Evolutionary conservation across 2,329 filamentous ascomycete species (phyloP).

Genomic region (Diaporthe sp.): DNA sequence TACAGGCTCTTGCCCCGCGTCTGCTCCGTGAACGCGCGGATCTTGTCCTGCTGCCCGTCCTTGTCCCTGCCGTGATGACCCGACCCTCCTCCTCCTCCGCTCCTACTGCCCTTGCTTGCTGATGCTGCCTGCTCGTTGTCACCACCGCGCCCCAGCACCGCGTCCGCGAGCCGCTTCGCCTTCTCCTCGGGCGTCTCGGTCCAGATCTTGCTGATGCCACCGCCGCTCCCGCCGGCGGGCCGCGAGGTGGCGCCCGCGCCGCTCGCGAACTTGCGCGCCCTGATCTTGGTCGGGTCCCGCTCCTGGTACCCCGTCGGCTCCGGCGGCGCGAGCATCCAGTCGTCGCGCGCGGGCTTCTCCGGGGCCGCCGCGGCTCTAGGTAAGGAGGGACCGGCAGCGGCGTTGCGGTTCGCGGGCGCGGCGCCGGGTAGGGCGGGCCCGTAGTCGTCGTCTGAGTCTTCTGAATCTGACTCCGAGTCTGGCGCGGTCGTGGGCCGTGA

Average conservation of each 20-base stretch:
- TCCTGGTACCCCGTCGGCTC: conserved; percentile 66
- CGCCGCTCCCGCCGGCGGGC: conserved; percentile 52
- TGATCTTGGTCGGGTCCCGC: conserved; percentile 86
- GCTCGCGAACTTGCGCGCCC: conserved; percentile 85
- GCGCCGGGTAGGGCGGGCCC: conserved; percentile 70
- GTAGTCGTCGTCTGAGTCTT: conserved; percentile 65
- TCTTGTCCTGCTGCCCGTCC: conserved; percentile 68
- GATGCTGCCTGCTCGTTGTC: conserved; percentile 31
- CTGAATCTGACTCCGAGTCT: conserved; percentile 43
- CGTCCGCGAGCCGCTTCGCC: conserved; percentile 81
- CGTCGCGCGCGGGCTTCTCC: conserved; percentile 71
- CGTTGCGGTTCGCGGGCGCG: conserved; percentile 51
- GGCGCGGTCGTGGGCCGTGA: conserved; percentile 50
- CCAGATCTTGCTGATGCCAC: conserved; percentile 79
- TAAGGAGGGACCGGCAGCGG: conserved; percentile 60
- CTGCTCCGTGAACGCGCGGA: conserved; percentile 65
- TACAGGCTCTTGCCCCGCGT: conserved; percentile 70
- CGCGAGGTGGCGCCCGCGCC: conserved; percentile 49
- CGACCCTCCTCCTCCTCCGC: conserved; percentile 59
- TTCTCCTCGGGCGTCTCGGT: conserved; percentile 94
- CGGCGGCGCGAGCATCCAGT: conserved; percentile 86
- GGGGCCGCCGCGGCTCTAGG: conserved; percentile 48
- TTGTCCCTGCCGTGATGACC: conserved; percentile 44
- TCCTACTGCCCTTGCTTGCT: conserved; percentile 58
- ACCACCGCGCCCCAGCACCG: conserved; percentile 76